A percentile compares a stretch with the other conserved stretches of the same genome.
Conservation (phyloP, 192 early-diverging fungal genomes). For the Coemansia sp. region DNA sequence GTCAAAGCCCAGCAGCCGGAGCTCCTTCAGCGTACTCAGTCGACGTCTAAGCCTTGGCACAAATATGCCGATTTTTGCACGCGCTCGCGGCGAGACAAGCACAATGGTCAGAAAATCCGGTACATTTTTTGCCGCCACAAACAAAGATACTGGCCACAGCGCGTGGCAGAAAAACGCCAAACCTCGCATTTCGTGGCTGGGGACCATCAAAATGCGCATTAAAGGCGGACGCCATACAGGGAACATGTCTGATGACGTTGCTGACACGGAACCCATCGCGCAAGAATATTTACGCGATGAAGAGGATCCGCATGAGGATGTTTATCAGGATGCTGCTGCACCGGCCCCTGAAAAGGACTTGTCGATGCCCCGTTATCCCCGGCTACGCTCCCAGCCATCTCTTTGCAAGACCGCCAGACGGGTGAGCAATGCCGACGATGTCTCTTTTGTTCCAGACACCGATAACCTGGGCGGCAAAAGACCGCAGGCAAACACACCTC, state of each 20-base stretch:
- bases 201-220: constrained; percentile 24
- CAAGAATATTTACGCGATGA: background rate
- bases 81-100: background rate
- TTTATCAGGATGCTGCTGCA: background rate
- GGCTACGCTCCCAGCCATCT: constrained; percentile 48
- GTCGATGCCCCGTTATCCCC: constrained; percentile 24
- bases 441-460: constrained; percentile 28
- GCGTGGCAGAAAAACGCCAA: constrained; percentile 5
- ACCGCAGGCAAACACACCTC: background rate
- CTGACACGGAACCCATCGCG: constrained; percentile 2
- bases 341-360: background rate
- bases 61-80: background rate
- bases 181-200: constrained; percentile 25
- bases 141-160: constrained; percentile 1
- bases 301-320: background rate
- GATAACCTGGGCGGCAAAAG: constrained; percentile 3
- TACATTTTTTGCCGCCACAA: constrained; percentile 5
- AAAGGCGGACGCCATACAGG: constrained; percentile 10
- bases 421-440: constrained; percentile 8
- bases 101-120: background rate
- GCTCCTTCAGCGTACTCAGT: constrained; percentile 25
- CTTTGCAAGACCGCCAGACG: constrained; percentile 14
- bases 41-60: constrained; percentile 28
- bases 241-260: background rate
- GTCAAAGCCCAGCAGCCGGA: constrained; percentile 10